Evolutionary conservation across 805 yeast species (phyloP).

Genomic region (Kuraishia piskuri): DNA sequence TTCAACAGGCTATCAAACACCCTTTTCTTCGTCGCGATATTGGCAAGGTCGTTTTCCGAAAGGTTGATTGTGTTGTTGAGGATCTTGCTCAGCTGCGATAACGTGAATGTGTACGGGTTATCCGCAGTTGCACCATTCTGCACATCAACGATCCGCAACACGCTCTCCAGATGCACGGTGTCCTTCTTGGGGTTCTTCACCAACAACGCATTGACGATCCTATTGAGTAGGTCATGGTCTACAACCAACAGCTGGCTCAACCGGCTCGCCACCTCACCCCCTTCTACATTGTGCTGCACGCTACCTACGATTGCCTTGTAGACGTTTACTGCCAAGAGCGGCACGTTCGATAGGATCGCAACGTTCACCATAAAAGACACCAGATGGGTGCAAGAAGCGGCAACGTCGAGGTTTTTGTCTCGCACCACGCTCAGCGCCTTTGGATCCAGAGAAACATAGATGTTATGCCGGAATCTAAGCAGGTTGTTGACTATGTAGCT

Average conservation of each 20-base stretch:
- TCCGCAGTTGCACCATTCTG: background rate
- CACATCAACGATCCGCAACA: background rate
- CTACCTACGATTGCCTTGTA: background rate
- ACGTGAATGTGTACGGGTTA: background rate
- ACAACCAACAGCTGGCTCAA: background rate
- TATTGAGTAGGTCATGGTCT: slow-evolving; percentile 4
- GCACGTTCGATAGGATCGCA: background rate
- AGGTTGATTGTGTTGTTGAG: background rate
- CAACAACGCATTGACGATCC: slow-evolving; percentile 5
- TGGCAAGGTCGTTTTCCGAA: background rate
- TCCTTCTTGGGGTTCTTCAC: slow-evolving; percentile 5
- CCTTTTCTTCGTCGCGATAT: background rate
- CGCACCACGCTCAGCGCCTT: background rate
- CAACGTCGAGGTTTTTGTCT: background rate
- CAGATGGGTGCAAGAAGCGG: background rate
- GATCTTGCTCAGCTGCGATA: background rate
- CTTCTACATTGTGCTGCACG: background rate
- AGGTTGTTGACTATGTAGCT: background rate
- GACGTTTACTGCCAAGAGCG: background rate
- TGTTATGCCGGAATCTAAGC: background rate
- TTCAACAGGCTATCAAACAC: background rate
- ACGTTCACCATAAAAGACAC: background rate
- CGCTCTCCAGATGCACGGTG: background rate
- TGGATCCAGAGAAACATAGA: background rate
- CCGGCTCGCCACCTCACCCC: no score